Conservation (phyloP, 306 rosid species). For the Prinsepia uniflora region DNA sequence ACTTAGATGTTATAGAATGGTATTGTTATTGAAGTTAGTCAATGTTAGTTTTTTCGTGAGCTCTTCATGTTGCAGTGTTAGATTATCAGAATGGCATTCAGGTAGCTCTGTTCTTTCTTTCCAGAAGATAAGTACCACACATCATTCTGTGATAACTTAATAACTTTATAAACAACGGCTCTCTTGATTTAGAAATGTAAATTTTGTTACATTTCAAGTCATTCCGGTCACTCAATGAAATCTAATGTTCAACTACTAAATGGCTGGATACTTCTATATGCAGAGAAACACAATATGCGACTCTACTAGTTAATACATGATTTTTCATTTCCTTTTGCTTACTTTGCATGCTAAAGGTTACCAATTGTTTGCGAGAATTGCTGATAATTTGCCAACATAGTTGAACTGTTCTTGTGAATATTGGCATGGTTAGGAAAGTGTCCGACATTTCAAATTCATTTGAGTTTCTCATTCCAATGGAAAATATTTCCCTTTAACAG, state of each 20-base stretch:
- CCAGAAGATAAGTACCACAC: background rate
- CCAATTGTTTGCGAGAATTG: background rate
- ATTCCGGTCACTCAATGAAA: background rate
- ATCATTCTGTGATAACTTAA: background rate
- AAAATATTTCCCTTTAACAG: constrained; percentile 20
- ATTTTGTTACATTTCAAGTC: background rate
- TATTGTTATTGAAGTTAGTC: background rate
- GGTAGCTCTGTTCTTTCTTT: background rate
- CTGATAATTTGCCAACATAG: constrained; percentile 1
- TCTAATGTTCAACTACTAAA: background rate
- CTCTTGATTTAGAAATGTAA: background rate
- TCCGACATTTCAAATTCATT: constrained; percentile 6
- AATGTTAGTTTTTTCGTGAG: background rate
- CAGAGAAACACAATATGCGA: background rate
- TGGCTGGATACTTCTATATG: background rate
- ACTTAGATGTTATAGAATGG: background rate
- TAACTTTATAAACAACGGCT: background rate
- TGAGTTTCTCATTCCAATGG: constrained; percentile 15
- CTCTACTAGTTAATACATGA: background rate
- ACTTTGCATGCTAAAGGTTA: background rate
- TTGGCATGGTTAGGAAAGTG: background rate
- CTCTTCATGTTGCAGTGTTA: background rate
- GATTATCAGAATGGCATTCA: background rate
- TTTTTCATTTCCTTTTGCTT: background rate
- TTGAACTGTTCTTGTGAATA: background rate